A percentile compares a stretch with the other conserved stretches of the same genome.
Evolutionary conservation across 805 yeast genomes (phyloP).

Genomic region (Monosporozyma siamensis): DNA sequence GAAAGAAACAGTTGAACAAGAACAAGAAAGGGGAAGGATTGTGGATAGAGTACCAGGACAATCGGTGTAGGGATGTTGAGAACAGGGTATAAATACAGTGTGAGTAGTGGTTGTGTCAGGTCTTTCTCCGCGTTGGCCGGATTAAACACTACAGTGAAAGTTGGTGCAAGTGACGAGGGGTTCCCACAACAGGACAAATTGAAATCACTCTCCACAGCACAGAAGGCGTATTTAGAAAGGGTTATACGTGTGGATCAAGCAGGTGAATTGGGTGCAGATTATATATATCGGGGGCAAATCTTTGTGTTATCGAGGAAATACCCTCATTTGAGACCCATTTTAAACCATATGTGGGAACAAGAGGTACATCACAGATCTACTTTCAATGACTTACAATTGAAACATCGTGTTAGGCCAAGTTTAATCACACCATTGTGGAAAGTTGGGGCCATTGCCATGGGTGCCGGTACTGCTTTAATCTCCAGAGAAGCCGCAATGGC

Average conservation of each 20-base stretch:
- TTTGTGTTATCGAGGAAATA: conserved; percentile 57
- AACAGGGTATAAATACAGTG: too few relatives aligned
- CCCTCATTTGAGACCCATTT: conserved; percentile 68
- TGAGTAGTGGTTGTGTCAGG: too few relatives aligned
- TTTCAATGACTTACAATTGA: conserved; percentile 66
- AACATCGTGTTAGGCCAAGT: conserved; percentile 83
- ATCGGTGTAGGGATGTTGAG: too few relatives aligned
- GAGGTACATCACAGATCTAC: conserved; percentile 85
- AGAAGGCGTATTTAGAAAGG: conserved; percentile 60
- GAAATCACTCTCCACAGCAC: conserved; percentile 38
- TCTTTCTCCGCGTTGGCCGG: conserved; percentile 12
- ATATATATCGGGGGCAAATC: conserved; percentile 87
- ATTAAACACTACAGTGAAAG: conserved; percentile 6
- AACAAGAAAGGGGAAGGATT: too few relatives aligned
- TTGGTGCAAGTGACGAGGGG: not conserved
- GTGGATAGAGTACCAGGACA: too few relatives aligned
- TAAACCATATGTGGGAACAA: conserved; percentile 97
- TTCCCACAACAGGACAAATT: too few relatives aligned
- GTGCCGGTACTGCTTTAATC: conserved; percentile 74
- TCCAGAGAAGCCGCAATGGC: conserved; percentile 99
- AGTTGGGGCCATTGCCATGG: conserved; percentile 78
- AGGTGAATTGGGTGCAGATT: conserved; percentile 93
- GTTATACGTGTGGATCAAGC: conserved; percentile 93
- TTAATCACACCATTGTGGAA: conserved; percentile 90
- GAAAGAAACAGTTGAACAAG: not conserved